Base-by-base conservation (phyloP, 352 stramenopile genomes). In the Globisporangium camurandrum region DNA sequence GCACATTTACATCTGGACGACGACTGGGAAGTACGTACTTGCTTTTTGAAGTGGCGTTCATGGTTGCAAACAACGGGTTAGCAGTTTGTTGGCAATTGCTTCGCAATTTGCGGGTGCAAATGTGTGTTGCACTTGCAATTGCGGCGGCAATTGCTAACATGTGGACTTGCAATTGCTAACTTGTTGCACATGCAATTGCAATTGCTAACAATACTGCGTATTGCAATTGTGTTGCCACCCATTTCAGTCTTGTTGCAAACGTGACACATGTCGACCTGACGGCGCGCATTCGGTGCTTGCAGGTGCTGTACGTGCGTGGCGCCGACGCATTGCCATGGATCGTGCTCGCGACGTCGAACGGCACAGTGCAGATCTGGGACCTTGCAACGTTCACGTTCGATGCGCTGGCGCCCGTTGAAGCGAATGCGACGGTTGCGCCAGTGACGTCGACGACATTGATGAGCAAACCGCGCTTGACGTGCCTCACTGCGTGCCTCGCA, bases 1-100 rank as follows among this genome's bases (percentile, higher is more conserved):
- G 54, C 57, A 74, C 66, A 79, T 93, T 77, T 87, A 86, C 71
- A 66, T 93, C 26, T 89, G 82, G 77, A 77, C 84, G 59, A 71
- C 60, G 43, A 63, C 72, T 41, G 82, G 81, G 67, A 71, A 61
- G 76, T 91, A 69, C 54, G 72, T 82, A 33, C 4, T 59, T 33
- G n/a, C n/a, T n/a, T n/a, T n/a, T n/a, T n/a, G n/a, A n/a, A n/a
- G n/a, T n/a, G n/a, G n/a, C n/a, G n/a, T n/a, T n/a, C n/a, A n/a
- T n/a, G n/a, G n/a, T n/a, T n/a, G n/a, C n/a, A n/a, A n/a, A n/a
- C n/a, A n/a, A n/a, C n/a, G n/a, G n/a, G n/a, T n/a, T n/a, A n/a
- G n/a, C n/a, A n/a, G n/a, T n/a, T n/a, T n/a, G n/a, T n/a, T n/a
- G n/a, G n/a, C n/a, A n/a, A n/a, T n/a, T n/a, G n/a, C n/a, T n/a